These are phyloP conservation scores for Trichoderma atrobrunneum DNA, from an alignment of 2,329 filamentous ascomycete species.

Conservation along the genomic window DNA sequence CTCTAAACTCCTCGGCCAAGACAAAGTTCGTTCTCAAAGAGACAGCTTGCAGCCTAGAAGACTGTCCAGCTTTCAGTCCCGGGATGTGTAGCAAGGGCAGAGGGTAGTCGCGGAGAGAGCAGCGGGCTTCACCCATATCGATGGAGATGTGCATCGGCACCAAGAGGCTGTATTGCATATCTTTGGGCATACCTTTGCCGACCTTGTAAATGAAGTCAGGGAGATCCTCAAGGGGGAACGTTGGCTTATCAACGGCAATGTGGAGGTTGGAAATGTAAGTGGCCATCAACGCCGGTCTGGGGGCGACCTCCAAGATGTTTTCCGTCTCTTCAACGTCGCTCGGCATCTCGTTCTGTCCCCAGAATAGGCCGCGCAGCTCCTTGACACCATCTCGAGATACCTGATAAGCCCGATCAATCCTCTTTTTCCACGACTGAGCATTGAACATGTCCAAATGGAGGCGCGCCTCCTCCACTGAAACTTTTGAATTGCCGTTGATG, in stretches of 20 bases:
- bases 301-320: slow-evolving; percentile 79
- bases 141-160: slow-evolving; percentile 87
- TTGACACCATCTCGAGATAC: slow-evolving; percentile 71
- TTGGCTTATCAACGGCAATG: slow-evolving; percentile 85
- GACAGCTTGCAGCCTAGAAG: slow-evolving; percentile 74
- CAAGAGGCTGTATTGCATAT: slow-evolving; percentile 86
- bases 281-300: slow-evolving; percentile 79
- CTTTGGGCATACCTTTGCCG: slow-evolving; percentile 92
- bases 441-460: slow-evolving; percentile 75
- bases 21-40: slow-evolving; percentile 89
- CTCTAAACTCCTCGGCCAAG: slow-evolving; percentile 88
- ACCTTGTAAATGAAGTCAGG: slow-evolving; percentile 82
- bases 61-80: slow-evolving; percentile 73
- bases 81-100: slow-evolving; percentile 89
- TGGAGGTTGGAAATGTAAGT: slow-evolving; percentile 80
- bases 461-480: slow-evolving; percentile 74
- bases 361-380: slow-evolving; percentile 76
- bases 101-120: slow-evolving; percentile 90
- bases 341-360: slow-evolving; percentile 75
- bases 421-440: slow-evolving; percentile 84
- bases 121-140: slow-evolving; percentile 82
- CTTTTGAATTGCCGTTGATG: slow-evolving; percentile 68
- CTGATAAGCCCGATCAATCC: slow-evolving; percentile 74
- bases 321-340: slow-evolving; percentile 82
- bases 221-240: slow-evolving; percentile 78